These are phyloP conservation scores for Trichoderma polysporum DNA, from an alignment of 2,329 filamentous ascomycete genomes.

Conservation along the genomic window DNA sequence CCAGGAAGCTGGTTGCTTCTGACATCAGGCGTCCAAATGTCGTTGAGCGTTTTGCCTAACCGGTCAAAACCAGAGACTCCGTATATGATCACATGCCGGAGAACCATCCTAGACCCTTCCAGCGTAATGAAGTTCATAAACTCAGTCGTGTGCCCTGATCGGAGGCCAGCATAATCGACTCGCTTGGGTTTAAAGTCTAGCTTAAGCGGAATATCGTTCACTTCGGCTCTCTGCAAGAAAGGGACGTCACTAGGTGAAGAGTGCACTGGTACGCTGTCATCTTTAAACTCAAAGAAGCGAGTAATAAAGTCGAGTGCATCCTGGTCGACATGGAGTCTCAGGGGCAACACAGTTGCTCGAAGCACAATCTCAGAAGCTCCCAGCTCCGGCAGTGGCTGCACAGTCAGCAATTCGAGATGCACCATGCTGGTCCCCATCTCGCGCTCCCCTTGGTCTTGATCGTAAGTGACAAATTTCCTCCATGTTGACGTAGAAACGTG, in stretches of 20 bases:
- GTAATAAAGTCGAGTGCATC: conserved; percentile 97
- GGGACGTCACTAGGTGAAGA: conserved; percentile 68
- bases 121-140: conserved; percentile 99
- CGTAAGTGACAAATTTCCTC: conserved; percentile 97
- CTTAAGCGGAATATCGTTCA: conserved; percentile 78
- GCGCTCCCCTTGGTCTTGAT: conserved; percentile 80
- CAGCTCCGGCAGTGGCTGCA: conserved; percentile 79
- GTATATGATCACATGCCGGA: conserved; percentile 89
- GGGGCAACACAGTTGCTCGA: conserved; percentile 73
- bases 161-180: conserved; percentile 90
- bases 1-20: conserved; percentile 84
- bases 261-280: conserved; percentile 60
- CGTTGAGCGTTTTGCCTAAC: conserved; percentile 85
- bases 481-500: conserved; percentile 94
- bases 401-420: conserved; percentile 82
- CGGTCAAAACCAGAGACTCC: conserved; percentile 88
- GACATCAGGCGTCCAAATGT: conserved; percentile 95
- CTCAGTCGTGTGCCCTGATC: conserved; percentile 91
- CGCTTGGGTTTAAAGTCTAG: conserved; percentile 96
- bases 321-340: conserved; percentile 93
- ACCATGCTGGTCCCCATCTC: conserved; percentile 88
- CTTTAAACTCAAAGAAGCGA: conserved; percentile 97
- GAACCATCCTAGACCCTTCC: conserved; percentile 80
- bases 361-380: conserved; percentile 88
- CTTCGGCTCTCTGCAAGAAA: conserved; percentile 86